Percentiles rank a stretch among this genome's conserved stretches.
Conservation (phyloP, 352 stramenopile species). For the Hyaloperonospora brassicae region DNA sequence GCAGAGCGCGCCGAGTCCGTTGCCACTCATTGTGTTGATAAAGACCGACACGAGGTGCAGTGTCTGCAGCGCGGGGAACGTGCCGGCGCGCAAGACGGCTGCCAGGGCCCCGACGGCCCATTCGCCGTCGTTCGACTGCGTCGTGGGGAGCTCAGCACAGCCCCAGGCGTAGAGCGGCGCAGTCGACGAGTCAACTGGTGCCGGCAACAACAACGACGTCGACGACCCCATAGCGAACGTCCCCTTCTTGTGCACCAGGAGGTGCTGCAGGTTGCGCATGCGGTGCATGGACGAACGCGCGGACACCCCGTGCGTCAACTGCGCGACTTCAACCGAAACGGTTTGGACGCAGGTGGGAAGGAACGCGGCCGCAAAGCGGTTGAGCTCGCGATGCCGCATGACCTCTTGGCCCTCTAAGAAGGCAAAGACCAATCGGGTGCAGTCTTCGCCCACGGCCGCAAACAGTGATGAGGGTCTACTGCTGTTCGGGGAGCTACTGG, state of each 20-base stretch:
- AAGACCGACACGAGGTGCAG: conserved; percentile 67
- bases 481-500: too few species aligned
- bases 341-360: conserved; percentile 42
- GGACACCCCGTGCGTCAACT: conserved; percentile 29
- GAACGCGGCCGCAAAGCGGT: conserved; percentile 40
- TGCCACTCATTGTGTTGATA: conserved; percentile 51
- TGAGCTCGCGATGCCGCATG: conserved; percentile 39
- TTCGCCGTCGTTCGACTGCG: conserved; percentile 50
- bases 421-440: conserved; percentile 40
- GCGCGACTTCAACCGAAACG: conserved; percentile 43
- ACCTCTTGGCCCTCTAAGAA: conserved; percentile 58
- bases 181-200: conserved; percentile 7
- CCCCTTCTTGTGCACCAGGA: conserved; percentile 44
- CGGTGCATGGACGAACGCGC: conserved; percentile 26
- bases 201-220: not conserved
- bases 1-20: conserved; percentile 38
- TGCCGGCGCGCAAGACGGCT: conserved; percentile 24
- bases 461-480: conserved; percentile 11
- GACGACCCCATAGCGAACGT: conserved; percentile 6
- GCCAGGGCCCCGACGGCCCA: conserved; percentile 40
- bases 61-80: conserved; percentile 37
- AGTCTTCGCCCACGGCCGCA: conserved; percentile 37
- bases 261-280: conserved; percentile 50
- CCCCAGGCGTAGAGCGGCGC: conserved; percentile 53
- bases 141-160: conserved; percentile 49